phyloP scores from a whole-genome alignment of 2,329 filamentous ascomycete species.

The Verticillium tricorpus region DNA sequence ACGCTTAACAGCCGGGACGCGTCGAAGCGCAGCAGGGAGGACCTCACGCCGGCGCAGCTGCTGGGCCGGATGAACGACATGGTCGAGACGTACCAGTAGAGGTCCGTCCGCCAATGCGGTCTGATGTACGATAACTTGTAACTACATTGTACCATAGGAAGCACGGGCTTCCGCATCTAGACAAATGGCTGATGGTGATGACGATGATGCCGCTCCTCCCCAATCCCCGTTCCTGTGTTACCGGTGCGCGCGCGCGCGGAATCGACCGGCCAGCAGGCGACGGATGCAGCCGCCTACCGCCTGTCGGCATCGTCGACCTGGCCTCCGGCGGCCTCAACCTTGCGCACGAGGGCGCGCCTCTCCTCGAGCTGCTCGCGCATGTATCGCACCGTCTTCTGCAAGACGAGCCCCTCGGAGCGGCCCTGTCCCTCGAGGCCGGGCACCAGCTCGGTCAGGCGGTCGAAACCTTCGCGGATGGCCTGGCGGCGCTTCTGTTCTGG shows the following conservation, averaged over 20 bases:
- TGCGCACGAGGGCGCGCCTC: constrained; percentile 51
- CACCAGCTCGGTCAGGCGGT: constrained; percentile 73
- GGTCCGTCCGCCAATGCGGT: too few relatives aligned
- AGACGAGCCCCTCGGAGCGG: constrained; percentile 79
- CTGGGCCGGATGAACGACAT: constrained; percentile 39
- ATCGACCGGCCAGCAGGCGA: neutral
- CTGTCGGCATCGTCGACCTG: constrained; percentile 44
- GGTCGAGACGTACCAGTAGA: constrained; percentile 43
- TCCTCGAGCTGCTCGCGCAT: constrained; percentile 57
- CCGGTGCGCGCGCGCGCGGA: too few relatives aligned
- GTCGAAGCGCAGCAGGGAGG: constrained; percentile 24
- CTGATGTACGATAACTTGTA: neutral
- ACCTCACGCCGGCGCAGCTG: constrained; percentile 40
- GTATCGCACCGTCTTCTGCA: constrained; percentile 65
- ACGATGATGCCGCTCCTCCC: neutral
- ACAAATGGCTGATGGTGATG: too few relatives aligned
- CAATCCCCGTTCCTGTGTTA: too few relatives aligned
- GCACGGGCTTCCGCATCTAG: neutral
- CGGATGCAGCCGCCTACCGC: constrained; percentile 17
- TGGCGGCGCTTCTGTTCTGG: constrained; percentile 41
- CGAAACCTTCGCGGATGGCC: constrained; percentile 79
- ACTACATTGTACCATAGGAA: neutral
- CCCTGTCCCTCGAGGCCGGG: constrained; percentile 79
- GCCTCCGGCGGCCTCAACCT: constrained; percentile 56
- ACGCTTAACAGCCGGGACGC: constrained; percentile 38